Base-by-base conservation (phyloP, 805 yeast genomes). In the Spathaspora boniae region DNA sequence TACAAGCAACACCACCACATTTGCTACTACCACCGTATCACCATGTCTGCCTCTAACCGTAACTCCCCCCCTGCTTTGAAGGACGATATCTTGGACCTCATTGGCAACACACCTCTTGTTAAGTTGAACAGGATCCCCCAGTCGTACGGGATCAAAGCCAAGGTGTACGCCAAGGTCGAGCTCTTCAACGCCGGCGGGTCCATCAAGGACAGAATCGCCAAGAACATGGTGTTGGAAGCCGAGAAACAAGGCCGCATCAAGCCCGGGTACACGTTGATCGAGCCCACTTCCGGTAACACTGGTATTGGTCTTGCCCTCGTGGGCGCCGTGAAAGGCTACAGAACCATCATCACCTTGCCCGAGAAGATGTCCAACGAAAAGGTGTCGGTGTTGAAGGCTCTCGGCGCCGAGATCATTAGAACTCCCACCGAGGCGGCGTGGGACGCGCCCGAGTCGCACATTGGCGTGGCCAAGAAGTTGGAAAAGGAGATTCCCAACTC, bases 391-490 rank as follows among this genome's bases (percentile, higher is more conserved):
- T 73, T 86, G 58, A 85, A 85, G 61, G 95, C 94, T 5, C 70
- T 86, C 41, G 95, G 95, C 40, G 95, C 95, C 21, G 95, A 86
- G 59, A 86, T 86, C 55, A 81, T 86, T 47, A 77, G 95, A 69
- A 86, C 95, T 9, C 95, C 95, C 34, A 86, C 89, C 19, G 94
- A 82, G 54, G 95, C 95, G 29, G 94, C 95, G 2, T 86, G 88
- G 86, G 95, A 86, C 51, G 76, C 94, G 31, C 95, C 95, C 29
- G 95, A 86, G 59, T 80, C 89, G 21, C 95, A 86, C 53, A 85
- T 86, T 54, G 95, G 95, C 45, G 95, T 86, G 26, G 95, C 95
- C 36, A 74, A 70, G 56, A 78, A 80, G 47, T 70, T 86, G 53
- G 86, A 85, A 55, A 78, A 76, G 56, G 95, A 86, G 62, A 83